Conservation (phyloP, 2,329 filamentous ascomycete species). For the Pseudogymnoascus sp. region DNA sequence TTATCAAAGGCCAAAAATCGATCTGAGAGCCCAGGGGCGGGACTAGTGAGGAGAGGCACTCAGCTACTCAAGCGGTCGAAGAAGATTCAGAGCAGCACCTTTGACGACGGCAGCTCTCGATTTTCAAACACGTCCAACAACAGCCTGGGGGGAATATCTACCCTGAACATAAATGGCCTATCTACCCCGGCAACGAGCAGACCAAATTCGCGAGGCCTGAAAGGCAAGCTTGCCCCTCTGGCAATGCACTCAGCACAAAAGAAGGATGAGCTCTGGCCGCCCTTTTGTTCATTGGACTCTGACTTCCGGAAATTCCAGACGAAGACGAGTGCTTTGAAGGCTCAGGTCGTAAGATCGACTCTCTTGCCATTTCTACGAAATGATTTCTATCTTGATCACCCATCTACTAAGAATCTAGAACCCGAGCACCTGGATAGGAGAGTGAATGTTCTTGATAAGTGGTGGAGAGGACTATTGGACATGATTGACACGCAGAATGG, state of each 20-base stretch:
- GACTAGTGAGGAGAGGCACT: conserved; percentile 13
- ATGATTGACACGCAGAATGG: conserved; percentile 62
- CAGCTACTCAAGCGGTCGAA: conserved; percentile 23
- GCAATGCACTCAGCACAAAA: conserved; percentile 37
- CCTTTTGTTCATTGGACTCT: conserved; percentile 60
- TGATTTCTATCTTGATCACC: conserved; percentile 43
- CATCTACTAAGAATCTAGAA: conserved; percentile 51
- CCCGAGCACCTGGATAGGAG: conserved; percentile 64
- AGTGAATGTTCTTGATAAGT: conserved; percentile 63
- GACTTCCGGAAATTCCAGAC: conserved; percentile 64
- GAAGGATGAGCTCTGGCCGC: conserved; percentile 63
- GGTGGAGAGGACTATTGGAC: conserved; percentile 66
- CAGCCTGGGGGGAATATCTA: conserved; percentile 35
- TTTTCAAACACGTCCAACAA: conserved; percentile 28
- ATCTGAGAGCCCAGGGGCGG: conserved; percentile 19
- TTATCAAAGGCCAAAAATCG: conserved; percentile 12
- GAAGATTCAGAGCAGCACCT: conserved; percentile 24
- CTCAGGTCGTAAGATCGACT: conserved; percentile 57
- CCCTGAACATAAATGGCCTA: conserved; percentile 37
- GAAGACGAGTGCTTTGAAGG: conserved; percentile 61
- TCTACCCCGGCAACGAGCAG: conserved; percentile 21
- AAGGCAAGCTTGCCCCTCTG: conserved; percentile 40
- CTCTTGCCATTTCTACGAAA: conserved; percentile 59
- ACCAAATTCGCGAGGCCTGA: conserved; percentile 33
- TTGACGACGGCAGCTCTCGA: conserved; percentile 24